Evolutionary conservation across 345 rosid genomes (phyloP), one percentile per base, ranked within the genome.

Genomic region (Orychophragmus violaceus): DNA sequence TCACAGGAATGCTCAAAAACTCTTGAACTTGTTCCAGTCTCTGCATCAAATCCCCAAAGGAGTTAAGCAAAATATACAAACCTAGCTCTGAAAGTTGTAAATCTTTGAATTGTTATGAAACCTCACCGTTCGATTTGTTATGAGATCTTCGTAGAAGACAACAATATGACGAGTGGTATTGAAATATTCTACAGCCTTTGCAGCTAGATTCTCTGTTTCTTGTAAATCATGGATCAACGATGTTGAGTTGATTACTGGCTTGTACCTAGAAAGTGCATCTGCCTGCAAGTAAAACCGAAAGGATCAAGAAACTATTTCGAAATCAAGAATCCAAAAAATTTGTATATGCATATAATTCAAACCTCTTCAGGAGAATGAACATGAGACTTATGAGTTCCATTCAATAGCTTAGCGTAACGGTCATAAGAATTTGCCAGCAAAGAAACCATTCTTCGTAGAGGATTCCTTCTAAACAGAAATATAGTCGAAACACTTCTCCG

Each of bases 381-480:
- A 76, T 94, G 99, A 74, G 99, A 87, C 79, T 88, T 88, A 70
- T 94, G 99, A 57, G 89, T 88, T 55, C 99, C 99, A 74, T 94
- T 90, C 81, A 94, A 79, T 54, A 85, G 72, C 83, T 88, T 94
- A 45, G 97, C 97, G 46, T 78, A 52, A 23, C 87, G 90, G 48
- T 94, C 99, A 74, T 87, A 81, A 57, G 96, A 87, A 78, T 94
- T 94, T 3, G 97, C 92, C 35, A 85, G 72, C 63, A 87, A 75
- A 19, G 99, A 94, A 64, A 94, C 88, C 95, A 90, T 80, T 55
- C 97, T 85, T 16, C 96, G 85, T 57, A 94, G 63, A 54, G 83
- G 80, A 73, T 94, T 90, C 80, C 81, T 84, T 37, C 99, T 79
- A 39, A 94, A 85, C 17, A 94, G 80, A 75, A 94, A 83, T 59